Evolutionary conservation across 2,329 filamentous ascomycete genomes (phyloP).

Genomic region (Herpotrichia juniperi): DNA sequence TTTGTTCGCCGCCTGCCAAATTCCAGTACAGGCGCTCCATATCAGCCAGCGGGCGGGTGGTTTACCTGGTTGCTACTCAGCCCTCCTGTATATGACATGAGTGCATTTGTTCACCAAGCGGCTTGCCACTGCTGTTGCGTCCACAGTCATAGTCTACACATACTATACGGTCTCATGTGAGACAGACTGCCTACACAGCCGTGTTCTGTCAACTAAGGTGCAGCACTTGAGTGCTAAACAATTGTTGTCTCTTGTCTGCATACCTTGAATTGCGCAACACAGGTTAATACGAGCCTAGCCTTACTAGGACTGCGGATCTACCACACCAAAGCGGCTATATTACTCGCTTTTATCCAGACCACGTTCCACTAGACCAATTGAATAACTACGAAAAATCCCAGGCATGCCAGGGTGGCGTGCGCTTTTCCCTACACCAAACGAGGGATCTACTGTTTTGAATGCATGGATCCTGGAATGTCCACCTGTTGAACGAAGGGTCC

Average conservation of each 20-base stretch:
- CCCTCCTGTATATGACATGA: too few species aligned
- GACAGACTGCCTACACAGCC: neutral
- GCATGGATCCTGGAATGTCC: conserved; percentile 5
- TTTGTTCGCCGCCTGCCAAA: too few species aligned
- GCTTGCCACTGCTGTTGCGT: too few species aligned
- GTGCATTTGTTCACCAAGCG: too few species aligned
- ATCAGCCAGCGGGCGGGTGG: too few species aligned
- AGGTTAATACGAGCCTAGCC: neutral
- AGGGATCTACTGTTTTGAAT: conserved; percentile 13
- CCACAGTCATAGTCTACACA: too few species aligned
- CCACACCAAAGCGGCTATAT: conserved; percentile 8
- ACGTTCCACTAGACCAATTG: neutral
- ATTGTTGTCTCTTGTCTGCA: conserved; percentile 1
- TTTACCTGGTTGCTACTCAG: too few species aligned
- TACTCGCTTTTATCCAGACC: conserved; percentile 8
- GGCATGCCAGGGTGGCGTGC: conserved; percentile 6
- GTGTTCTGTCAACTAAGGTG: neutral
- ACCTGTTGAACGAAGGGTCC: neutral
- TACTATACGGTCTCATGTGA: too few species aligned
- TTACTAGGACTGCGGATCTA: neutral
- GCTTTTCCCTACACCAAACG: conserved; percentile 12
- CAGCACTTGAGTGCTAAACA: neutral
- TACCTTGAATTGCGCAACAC: neutral
- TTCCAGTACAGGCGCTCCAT: too few species aligned
- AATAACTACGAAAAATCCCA: neutral